Conservation (phyloP, 768 basidiomycete genomes). For the Omphalotus guepiniiformis region DNA sequence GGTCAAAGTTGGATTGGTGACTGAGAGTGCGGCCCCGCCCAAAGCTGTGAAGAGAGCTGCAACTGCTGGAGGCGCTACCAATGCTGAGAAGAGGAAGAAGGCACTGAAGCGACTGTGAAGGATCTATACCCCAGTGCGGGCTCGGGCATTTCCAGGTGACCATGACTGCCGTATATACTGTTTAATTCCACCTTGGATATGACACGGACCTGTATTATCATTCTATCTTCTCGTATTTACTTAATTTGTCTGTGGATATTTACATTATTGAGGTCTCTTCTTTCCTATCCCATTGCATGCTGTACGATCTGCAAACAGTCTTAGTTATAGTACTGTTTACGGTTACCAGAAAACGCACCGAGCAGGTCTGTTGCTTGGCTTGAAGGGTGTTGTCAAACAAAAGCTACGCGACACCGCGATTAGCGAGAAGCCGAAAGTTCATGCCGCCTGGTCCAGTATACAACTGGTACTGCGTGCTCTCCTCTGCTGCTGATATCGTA, state of each 20-base stretch:
- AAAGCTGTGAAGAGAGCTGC: conserved; percentile 73
- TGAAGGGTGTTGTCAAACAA: no score
- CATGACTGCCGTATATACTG: neutral
- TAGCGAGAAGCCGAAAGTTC: no score
- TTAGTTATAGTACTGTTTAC: neutral
- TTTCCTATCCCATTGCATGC: no score
- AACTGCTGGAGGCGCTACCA: conserved; percentile 43
- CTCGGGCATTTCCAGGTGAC: neutral
- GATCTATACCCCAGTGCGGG: neutral
- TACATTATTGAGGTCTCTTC: no score
- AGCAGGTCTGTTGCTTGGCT: no score
- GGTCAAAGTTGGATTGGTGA: conserved; percentile 27
- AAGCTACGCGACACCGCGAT: no score
- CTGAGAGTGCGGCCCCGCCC: conserved; percentile 28
- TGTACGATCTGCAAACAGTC: no score
- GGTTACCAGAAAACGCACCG: no score
- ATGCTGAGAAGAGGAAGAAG: conserved; percentile 84
- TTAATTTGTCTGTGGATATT: neutral
- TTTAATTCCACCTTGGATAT: neutral
- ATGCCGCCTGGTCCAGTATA: conserved; percentile 71
- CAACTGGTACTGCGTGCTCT: conserved; percentile 68
- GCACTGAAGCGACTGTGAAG: conserved; percentile 70
- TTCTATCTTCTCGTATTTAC: no score
- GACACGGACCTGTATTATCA: neutral
- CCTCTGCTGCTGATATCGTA: conserved; percentile 56